phyloP scores from a whole-genome alignment of 2,329 filamentous ascomycete genomes.

The Epichloe typhina region DNA sequence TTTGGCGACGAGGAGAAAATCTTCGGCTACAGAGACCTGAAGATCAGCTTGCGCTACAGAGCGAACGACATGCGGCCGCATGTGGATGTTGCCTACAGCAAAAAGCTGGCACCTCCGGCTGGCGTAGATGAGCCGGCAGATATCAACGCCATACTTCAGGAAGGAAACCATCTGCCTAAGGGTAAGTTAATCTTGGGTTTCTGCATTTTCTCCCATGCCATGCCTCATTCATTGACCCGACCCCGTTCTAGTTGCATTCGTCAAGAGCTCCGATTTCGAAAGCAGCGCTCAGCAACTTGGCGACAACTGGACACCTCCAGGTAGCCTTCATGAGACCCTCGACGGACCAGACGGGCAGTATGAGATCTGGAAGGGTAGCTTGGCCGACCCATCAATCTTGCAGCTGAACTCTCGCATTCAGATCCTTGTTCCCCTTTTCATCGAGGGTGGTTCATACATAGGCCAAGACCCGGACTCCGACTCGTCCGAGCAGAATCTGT shows the following conservation, averaged over 20 bases:
- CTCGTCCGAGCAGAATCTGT: constrained; percentile 52
- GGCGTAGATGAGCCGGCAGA: constrained; percentile 59
- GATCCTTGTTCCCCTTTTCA: constrained; percentile 72
- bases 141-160: constrained; percentile 48
- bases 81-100: constrained; percentile 55
- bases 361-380: constrained; percentile 71
- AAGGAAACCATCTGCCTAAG: constrained; percentile 54
- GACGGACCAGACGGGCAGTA: constrained; percentile 49
- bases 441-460: constrained; percentile 80
- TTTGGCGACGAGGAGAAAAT: constrained; percentile 90
- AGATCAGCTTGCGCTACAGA: constrained; percentile 57
- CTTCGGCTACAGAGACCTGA: constrained; percentile 75
- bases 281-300: constrained; percentile 34
- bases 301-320: constrained; percentile 55
- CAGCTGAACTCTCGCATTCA: constrained; percentile 69
- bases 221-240: constrained; percentile 1
- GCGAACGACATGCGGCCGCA: constrained; percentile 66
- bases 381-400: constrained; percentile 56
- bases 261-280: constrained; percentile 48
- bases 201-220: constrained; percentile 4
- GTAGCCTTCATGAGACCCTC: constrained; percentile 54
- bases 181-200: constrained; percentile 25
- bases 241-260: constrained; percentile 46
- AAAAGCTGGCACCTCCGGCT: constrained; percentile 54
- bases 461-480: constrained; percentile 30